Evolutionary conservation across 441 rosid genomes (phyloP), one percentile per base, ranked within the genome.

Genomic region (Pelargonium australe): DNA sequence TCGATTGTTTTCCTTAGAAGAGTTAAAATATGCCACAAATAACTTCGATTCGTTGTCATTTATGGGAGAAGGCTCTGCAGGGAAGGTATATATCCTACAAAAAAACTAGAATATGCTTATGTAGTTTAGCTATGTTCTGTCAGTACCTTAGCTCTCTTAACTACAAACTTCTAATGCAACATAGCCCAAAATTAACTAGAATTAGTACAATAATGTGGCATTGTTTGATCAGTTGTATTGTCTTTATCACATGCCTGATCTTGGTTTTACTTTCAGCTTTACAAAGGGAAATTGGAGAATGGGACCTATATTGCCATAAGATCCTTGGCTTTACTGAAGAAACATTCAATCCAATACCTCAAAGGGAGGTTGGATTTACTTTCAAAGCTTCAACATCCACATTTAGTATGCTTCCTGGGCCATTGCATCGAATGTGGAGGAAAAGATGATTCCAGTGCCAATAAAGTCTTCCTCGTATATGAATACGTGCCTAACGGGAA

Each of bases 321-420:
- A 69, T 85, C 85, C 44, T 68, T 89, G 58, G 70, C 83, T 71
- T 83, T 84, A 65, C 73, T 79, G 76, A 94, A 80, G 77, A 94
- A 83, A 79, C 79, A 81, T 70, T 86, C 95, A 6, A 81, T 83
- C 78, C 92, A 89, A 69, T 89, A 81, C 76, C 87, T 94, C 64
- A 87, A 80, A 79, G 78, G 78, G 72, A 88, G 86, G 70, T 71
- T 94, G 63, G 97, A 89, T 72, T 84, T 87, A 69, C 81, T 94
- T 61, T 81, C 92, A 41, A 94, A 89, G 86, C 89, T 94, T 73
- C 90, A 86, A 57, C 99, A 94, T 81, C 94, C 96, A 77, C 89
- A 94, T 80, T 83, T 94, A 75, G 96, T 94, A 66, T 79, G 80
- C 78, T 83, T 91, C 70, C 72, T 91, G 85, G 99, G 99, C 68